These are phyloP conservation scores for Nidularia pulvinata DNA, from an alignment of 768 basidiomycete species.

Conservation along the genomic window DNA sequence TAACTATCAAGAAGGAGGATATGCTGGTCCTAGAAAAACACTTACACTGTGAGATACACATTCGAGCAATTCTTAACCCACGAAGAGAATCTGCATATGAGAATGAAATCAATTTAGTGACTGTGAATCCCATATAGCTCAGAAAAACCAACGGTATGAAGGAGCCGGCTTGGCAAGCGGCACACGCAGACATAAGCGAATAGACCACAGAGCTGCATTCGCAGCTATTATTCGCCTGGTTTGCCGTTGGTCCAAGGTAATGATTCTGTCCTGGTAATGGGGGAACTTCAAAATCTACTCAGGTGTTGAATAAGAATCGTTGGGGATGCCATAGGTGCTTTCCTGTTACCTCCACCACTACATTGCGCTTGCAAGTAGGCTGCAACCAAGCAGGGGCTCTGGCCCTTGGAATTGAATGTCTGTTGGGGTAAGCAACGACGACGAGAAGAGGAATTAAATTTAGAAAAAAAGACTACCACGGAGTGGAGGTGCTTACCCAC, in stretches of 20 bases:
- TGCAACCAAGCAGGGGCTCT: constrained; percentile 15
- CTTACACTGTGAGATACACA: constrained; percentile 2
- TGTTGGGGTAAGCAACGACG: neutral
- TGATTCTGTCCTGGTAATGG: constrained; percentile 4
- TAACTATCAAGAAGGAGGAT: too few relatives aligned
- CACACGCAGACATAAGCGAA: constrained; percentile 27
- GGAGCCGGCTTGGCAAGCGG: constrained; percentile 18
- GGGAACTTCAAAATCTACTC: constrained; percentile 3
- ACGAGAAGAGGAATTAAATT: neutral
- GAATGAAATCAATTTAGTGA: neutral
- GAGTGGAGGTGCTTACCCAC: constrained; percentile 10
- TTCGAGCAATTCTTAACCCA: constrained; percentile 9
- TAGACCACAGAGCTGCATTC: constrained; percentile 28
- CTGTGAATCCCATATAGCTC: neutral
- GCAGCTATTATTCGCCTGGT: constrained; percentile 13
- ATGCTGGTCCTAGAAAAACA: neutral
- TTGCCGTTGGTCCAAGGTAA: constrained; percentile 6
- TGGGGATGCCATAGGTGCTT: neutral
- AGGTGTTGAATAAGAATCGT: too few relatives aligned
- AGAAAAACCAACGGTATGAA: constrained; percentile 5
- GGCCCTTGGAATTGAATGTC: constrained; percentile 13
- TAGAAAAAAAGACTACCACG: neutral
- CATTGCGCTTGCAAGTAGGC: constrained; percentile 12
- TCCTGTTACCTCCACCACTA: neutral
- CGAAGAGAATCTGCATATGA: constrained; percentile 8